Conservation (phyloP, 2,329 filamentous ascomycete genomes). For the Periglandula ipomoeae region DNA sequence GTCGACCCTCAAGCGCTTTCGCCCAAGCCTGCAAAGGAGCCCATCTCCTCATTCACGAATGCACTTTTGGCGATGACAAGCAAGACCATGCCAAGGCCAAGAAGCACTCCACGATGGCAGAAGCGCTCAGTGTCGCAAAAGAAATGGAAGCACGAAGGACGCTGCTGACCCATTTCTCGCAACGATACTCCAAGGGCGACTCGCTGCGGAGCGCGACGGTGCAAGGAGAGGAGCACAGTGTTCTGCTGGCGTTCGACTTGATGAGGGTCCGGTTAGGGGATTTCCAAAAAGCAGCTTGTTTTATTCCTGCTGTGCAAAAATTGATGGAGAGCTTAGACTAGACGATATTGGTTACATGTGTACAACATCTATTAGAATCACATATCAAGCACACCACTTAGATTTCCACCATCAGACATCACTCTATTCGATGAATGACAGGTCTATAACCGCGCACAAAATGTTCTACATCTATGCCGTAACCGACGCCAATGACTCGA, state of each 20-base stretch:
- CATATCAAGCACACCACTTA: too few relatives aligned
- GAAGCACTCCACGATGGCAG: conserved; percentile 80
- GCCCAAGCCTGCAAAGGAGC: conserved; percentile 60
- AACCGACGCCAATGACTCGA: not conserved
- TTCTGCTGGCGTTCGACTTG: conserved; percentile 69
- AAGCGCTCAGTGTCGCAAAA: conserved; percentile 70
- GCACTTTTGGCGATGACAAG: conserved; percentile 88
- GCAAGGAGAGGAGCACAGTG: conserved; percentile 25
- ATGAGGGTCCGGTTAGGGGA: conserved; percentile 67
- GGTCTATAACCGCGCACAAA: not conserved
- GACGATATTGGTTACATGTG: not conserved
- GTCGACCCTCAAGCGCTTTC: conserved; percentile 66
- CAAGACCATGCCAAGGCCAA: conserved; percentile 70
- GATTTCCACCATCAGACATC: not conserved
- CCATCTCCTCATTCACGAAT: conserved; percentile 88
- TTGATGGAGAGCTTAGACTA: conserved; percentile 37
- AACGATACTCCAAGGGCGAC: conserved; percentile 70
- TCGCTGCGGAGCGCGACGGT: conserved; percentile 25
- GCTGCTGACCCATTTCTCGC: conserved; percentile 88
- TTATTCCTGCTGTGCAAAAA: conserved; percentile 44
- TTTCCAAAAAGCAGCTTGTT: conserved; percentile 56
- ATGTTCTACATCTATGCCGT: not conserved
- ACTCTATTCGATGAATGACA: not conserved
- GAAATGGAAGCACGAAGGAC: conserved; percentile 73
- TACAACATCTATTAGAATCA: not conserved